These are phyloP conservation scores for Glycyrrhiza uralensis DNA, from an alignment of 306 rosid species.

Conservation along the genomic window DNA sequence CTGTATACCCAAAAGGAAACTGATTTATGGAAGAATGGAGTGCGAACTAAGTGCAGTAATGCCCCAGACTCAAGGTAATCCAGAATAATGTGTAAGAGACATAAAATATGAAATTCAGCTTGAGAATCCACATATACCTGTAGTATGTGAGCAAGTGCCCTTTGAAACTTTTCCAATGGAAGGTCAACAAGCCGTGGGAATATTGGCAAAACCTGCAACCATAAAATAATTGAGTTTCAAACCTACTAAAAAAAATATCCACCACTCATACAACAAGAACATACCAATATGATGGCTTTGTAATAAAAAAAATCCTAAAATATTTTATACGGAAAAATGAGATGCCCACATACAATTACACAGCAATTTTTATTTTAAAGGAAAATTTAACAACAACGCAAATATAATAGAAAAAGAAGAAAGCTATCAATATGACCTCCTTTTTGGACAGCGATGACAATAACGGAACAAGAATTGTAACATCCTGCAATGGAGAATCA, in stretches of 20 bases:
- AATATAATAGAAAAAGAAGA: conserved; percentile 15
- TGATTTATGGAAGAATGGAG: not conserved
- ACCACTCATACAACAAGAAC: not conserved
- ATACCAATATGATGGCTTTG: not conserved
- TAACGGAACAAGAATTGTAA: conserved; percentile 94
- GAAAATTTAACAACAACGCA: not conserved
- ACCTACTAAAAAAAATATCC: not conserved
- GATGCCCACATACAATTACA: not conserved
- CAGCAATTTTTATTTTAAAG: not conserved
- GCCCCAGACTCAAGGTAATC: not conserved
- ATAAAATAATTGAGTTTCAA: conserved; percentile 28
- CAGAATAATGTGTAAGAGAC: conserved; percentile 2
- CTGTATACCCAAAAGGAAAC: conserved; percentile 14
- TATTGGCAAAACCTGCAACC: conserved; percentile 86
- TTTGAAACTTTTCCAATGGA: conserved; percentile 94
- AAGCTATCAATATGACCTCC: conserved; percentile 55
- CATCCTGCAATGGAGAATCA: conserved; percentile 66
- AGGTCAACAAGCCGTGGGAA: conserved; percentile 89
- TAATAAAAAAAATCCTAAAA: not conserved
- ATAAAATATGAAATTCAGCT: conserved; percentile 14
- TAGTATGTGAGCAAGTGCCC: conserved; percentile 90
- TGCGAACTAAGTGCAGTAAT: not conserved
- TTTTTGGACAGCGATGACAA: conserved; percentile 79
- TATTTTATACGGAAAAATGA: not conserved
- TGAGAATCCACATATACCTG: conserved; percentile 62